phyloP scores from a whole-genome alignment of 225 moss, liverwort and hornwort species.

The Bryoerythrophyllum caledonicum region DNA sequence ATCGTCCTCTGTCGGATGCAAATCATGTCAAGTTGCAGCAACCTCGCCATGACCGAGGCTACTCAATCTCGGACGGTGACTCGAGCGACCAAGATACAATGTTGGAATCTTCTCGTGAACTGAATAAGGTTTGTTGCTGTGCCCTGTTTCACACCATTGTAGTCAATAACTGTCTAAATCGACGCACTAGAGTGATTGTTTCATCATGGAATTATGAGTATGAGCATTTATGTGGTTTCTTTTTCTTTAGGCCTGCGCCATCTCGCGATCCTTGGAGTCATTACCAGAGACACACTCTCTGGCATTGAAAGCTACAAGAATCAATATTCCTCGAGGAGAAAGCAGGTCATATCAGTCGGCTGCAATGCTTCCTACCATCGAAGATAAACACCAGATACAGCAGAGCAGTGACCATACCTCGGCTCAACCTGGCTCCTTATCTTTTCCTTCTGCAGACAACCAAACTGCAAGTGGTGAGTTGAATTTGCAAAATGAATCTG shows the following conservation, averaged over 20 bases:
- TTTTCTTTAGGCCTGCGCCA: conserved; percentile 16
- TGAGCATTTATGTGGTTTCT: neutral
- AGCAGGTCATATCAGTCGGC: conserved; percentile 1
- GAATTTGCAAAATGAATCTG: conserved; percentile 10
- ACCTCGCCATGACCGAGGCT: conserved; percentile 44
- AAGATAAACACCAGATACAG: conserved; percentile 24
- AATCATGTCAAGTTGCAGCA: conserved; percentile 18
- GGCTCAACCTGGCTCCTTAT: neutral
- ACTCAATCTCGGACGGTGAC: conserved; percentile 47
- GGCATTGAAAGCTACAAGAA: conserved; percentile 28
- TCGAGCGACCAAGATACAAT: conserved; percentile 35
- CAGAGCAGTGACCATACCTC: conserved; percentile 8
- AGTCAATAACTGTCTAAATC: neutral
- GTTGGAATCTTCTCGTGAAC: conserved; percentile 34
- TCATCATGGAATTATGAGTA: neutral
- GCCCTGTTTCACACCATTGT: neutral
- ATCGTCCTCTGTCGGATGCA: conserved; percentile 17
- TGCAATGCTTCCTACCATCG: conserved; percentile 12
- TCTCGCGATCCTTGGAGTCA: conserved; percentile 33
- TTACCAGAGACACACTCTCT: conserved; percentile 41
- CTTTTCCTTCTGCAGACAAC: neutral
- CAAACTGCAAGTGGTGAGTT: neutral
- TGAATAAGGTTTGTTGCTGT: conserved; percentile 21
- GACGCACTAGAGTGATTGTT: neutral
- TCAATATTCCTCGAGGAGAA: conserved; percentile 13